Percentiles rank a stretch among this genome's conserved stretches.
Conservation (phyloP, 2,329 filamentous ascomycete genomes). For the Neonectria sp. region DNA sequence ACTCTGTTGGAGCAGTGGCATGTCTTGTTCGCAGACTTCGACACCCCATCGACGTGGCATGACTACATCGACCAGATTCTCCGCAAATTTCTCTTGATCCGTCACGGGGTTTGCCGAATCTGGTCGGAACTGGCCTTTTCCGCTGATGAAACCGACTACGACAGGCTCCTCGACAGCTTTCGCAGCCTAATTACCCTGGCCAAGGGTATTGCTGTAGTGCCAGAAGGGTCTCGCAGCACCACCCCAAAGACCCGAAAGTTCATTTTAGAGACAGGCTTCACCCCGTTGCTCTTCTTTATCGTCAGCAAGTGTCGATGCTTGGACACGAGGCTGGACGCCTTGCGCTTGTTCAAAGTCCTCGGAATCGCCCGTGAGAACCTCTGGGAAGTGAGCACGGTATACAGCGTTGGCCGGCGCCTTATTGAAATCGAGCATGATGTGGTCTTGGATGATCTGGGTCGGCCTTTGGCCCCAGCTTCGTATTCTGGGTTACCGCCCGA, state of each 20-base stretch:
- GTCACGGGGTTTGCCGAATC: conserved; percentile 13
- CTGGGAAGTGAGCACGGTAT: conserved; percentile 6
- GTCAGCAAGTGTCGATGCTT: conserved; percentile 9
- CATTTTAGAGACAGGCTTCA: conserved; percentile 20
- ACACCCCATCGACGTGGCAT: background rate
- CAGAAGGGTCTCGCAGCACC: background rate
- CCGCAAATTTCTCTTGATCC: conserved; percentile 14
- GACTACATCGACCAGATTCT: conserved; percentile 9
- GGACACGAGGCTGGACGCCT: conserved; percentile 1
- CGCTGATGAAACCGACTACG: conserved; percentile 19
- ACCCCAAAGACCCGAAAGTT: background rate
- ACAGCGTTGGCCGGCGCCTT: background rate
- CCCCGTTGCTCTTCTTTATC: conserved; percentile 3
- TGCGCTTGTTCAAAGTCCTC: background rate
- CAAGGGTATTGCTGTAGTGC: background rate
- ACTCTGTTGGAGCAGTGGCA: conserved; percentile 5
- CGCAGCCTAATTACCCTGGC: background rate
- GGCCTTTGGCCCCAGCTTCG: background rate
- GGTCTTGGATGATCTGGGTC: background rate
- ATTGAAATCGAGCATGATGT: conserved; percentile 12
- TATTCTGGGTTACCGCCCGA: background rate
- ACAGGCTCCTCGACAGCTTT: conserved; percentile 21
- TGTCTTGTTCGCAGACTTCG: background rate
- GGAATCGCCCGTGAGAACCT: conserved; percentile 9
- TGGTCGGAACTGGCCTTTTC: conserved; percentile 26